Evolutionary conservation across 441 rosid genomes (phyloP), one percentile per base, ranked within the genome.

Genomic region (Pelargonium australe): DNA sequence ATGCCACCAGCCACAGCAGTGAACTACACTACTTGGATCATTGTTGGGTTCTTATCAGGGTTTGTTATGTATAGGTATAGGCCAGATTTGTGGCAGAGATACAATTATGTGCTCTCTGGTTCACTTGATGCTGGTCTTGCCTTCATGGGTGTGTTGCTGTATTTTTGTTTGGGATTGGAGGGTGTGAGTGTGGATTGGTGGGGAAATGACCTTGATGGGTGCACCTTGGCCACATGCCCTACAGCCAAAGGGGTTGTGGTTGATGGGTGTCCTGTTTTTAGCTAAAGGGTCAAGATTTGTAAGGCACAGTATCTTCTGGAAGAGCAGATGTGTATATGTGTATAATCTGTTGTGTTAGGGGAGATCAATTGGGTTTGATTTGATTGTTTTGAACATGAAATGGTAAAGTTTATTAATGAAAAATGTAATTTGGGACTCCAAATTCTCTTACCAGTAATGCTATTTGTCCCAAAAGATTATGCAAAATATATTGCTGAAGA

Each of bases 1-100:
- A 89, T 89, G 97, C 96, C 97, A 44, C 87, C 91, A 0, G 97
- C 96, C n/a, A 89, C 94, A 0, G 75, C 97, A 8, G 73, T 91
- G 53, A 89, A 89, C 83, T 89, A 89, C 74, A 89, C 85, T 51
- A 64, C 91, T 8, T 91, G 96, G 96, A 79, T 89, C 60, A 13
- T 85, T 65, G 94, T 86, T 0, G 96, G 96, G 70, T 85, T 90
- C 2, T 68, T 88, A 64, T 92, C 90, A 81, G 90, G 90, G 76
- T 84, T 86, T 62, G 86, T 88, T 66, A 23, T 88, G 47, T 92
- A 85, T 80, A 80, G 87, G 68, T 88, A 87, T 71, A 68, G 81
- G 37, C 88, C 87, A 80, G 73, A 67, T 53, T 87, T 95, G 95
- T 92, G 93, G 96, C 89, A 87, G 75, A 85, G 97, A 16, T 51